Base-by-base conservation (phyloP, 192 early-diverging fungal genomes). In the Podila epicladia region DNA sequence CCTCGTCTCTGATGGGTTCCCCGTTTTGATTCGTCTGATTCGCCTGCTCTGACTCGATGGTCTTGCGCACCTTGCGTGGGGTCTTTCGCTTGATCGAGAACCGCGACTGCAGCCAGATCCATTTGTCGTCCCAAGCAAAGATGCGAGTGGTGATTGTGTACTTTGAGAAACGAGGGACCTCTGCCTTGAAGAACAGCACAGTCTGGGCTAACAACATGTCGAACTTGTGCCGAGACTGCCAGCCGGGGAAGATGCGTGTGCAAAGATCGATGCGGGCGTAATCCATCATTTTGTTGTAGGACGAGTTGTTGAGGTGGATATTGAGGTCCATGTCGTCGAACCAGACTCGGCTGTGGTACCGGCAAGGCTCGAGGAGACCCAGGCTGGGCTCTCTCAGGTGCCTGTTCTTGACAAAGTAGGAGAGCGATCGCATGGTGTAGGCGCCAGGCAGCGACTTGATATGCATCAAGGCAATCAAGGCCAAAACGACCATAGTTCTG, bases 251-350 rank as follows among this genome's bases (percentile, higher is more conserved):
- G 62, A 80, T 62, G 0, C 67, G 62, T 0, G 71, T 73, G 28
- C 77, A 69, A n/a, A 83, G 49, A 5, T 85, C 62, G 37, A 85
- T 83, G 20, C 88, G 82, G 29, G 82, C 79, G 51, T 79, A 87
- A 60, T 89, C 88, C 64, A 89, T 73, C 57, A 86, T 63, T 71
- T 89, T 89, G 72, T 86, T 84, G 71, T 87, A 89, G 20, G 85
- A 86, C 19, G 82, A 83, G 63, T 74, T 84, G 72, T 83, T 84
- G 79, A 87, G 85, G 62, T 87, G 86, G 55, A 75, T 75, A 29
- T 87, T 87, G 49, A 85, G 85, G 55, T 87, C 86, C 9, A 87
- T 72, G 66, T 87, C 86, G 58, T 87, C 86, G 29, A 85, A 82
- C 64, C 79, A 78, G 33, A 85, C 85, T 24, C 86, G 84, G 33